These are phyloP conservation scores for Pyrrhoderma noxium DNA, from an alignment of 1,284 basidiomycete species.

Conservation along the genomic window DNA sequence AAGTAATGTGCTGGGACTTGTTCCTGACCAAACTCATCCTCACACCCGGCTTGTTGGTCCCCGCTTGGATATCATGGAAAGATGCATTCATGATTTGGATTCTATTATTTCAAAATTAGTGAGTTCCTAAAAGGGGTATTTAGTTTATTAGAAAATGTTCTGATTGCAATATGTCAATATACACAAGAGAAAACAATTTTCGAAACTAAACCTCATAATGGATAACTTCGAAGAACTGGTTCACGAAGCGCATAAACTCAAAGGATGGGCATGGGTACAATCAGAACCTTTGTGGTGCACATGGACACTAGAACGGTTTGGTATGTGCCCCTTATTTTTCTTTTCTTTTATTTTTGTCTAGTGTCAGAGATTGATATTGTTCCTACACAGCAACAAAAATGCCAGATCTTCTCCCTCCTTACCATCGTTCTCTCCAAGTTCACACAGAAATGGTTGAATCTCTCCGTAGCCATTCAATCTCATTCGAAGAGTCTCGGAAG, in stretches of 20 bases:
- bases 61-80: slow-evolving; percentile 61
- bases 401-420: slow-evolving; percentile 49
- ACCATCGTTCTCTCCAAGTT: slow-evolving; percentile 57
- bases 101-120: slow-evolving; percentile 57
- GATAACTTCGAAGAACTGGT: slow-evolving; percentile 58
- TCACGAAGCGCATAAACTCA: slow-evolving; percentile 58
- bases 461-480: slow-evolving; percentile 55
- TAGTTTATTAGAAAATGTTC: slow-evolving; percentile 4
- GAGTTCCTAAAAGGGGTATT: too few relatives aligned
- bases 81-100: slow-evolving; percentile 52
- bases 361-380: background rate
- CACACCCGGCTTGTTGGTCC: slow-evolving; percentile 49
- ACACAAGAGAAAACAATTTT: slow-evolving; percentile 60
- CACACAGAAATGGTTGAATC: slow-evolving; percentile 48
- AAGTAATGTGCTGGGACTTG: slow-evolving; percentile 56
- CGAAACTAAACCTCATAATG: slow-evolving; percentile 49
- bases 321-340: slow-evolving; percentile 31
- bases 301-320: slow-evolving; percentile 73
- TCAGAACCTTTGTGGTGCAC: slow-evolving; percentile 71
- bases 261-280: slow-evolving; percentile 59
- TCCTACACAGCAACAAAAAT: slow-evolving; percentile 46
- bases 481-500: slow-evolving; percentile 60
- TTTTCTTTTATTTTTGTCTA: too few relatives aligned
- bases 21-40: slow-evolving; percentile 47
- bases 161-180: background rate